Conservation (phyloP, 441 rosid genomes). For the Lepidium campestre region DNA sequence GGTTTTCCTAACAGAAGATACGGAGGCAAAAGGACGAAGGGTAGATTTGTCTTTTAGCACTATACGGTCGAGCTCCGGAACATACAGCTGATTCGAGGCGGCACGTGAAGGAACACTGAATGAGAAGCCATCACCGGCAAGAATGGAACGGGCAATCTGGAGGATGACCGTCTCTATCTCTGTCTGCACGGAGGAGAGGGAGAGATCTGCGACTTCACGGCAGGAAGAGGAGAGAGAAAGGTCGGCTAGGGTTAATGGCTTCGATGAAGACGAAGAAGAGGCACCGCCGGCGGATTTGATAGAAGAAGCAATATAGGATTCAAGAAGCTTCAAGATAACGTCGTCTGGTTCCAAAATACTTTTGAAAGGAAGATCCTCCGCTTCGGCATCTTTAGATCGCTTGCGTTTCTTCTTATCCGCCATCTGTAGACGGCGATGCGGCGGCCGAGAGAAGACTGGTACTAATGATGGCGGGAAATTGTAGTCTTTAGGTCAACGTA, state of each 20-base stretch:
- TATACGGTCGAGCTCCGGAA: conserved; percentile 97
- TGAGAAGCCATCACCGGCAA: conserved; percentile 81
- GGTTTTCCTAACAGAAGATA: conserved; percentile 79
- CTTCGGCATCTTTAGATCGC: conserved; percentile 38
- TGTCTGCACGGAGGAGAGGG: conserved; percentile 79
- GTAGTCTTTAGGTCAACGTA: not conserved
- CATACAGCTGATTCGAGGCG: conserved; percentile 88
- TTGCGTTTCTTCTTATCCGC: conserved; percentile 73
- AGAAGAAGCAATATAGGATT: conserved; percentile 32
- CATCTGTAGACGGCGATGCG: conserved; percentile 27
- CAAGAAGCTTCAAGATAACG: conserved; percentile 50
- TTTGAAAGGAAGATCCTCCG: conserved; percentile 65
- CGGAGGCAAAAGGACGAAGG: conserved; percentile 76
- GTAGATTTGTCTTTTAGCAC: conserved; percentile 90
- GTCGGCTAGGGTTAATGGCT: conserved; percentile 71
- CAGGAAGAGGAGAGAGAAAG: conserved; percentile 66
- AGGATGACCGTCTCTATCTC: conserved; percentile 67
- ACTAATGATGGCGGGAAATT: conserved; percentile 29
- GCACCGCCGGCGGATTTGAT: conserved; percentile 13
- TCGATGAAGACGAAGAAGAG: conserved; percentile 49
- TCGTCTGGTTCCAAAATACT: conserved; percentile 57
- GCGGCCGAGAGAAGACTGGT: conserved; percentile 18
- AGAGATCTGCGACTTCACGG: conserved; percentile 83
- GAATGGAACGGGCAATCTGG: conserved; percentile 65
- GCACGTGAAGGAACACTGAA: conserved; percentile 92